These are phyloP conservation scores for Solanum bulbocastanum DNA, from an alignment of 257 asterid genomes.

Conservation along the genomic window DNA sequence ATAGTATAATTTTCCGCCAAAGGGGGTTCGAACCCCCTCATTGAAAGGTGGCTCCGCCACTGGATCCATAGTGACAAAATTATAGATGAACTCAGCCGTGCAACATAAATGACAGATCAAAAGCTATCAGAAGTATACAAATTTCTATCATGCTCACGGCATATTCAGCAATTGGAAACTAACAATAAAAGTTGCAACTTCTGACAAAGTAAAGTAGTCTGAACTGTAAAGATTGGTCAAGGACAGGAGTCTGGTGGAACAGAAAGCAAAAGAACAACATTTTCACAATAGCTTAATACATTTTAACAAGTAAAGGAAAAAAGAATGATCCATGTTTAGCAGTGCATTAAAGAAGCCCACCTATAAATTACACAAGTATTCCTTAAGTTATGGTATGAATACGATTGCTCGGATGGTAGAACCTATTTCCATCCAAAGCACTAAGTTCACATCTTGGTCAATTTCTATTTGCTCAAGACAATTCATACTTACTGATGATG, in stretches of 20 bases:
- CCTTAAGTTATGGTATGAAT: background rate
- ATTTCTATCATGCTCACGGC: background rate
- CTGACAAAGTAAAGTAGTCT: background rate
- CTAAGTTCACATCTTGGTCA: background rate
- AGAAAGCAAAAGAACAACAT: background rate
- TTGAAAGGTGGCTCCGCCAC: too few relatives aligned
- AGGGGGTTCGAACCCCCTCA: too few relatives aligned
- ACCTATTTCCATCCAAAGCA: background rate
- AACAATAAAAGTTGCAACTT: background rate
- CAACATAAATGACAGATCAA: background rate
- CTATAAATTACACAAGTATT: background rate
- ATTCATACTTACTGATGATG: background rate
- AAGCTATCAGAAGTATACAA: background rate
- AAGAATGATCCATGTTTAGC: background rate
- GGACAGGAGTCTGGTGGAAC: background rate
- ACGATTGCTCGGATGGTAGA: background rate
- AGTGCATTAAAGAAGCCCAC: background rate
- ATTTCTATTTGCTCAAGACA: background rate
- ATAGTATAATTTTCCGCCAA: too few relatives aligned
- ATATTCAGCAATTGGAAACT: background rate
- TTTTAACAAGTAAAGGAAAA: background rate
- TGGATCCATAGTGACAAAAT: background rate
- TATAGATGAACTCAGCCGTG: background rate
- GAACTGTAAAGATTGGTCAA: background rate
- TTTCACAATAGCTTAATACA: background rate